Evolutionary conservation across 2,329 filamentous ascomycete species (phyloP).

Genomic region (Cladosporium sp.): DNA sequence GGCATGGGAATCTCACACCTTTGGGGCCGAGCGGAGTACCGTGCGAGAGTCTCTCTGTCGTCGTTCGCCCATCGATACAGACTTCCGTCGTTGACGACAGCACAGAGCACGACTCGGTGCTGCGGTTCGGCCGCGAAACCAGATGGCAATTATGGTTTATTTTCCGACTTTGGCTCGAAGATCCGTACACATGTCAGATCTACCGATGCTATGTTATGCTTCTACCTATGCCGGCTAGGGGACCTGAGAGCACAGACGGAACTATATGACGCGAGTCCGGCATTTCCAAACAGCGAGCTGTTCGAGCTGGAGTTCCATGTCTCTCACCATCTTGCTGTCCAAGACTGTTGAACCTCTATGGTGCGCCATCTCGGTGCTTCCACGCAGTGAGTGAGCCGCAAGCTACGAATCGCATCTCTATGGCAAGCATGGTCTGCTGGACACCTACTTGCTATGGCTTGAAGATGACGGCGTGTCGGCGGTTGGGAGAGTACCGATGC

Average conservation of each 20-base stretch:
- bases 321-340: not conserved
- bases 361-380: not conserved
- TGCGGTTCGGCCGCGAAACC: too few species aligned
- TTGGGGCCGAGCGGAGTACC: too few species aligned
- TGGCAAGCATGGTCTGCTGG: too few species aligned
- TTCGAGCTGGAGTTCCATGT: not conserved
- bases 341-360: not conserved
- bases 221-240: not conserved
- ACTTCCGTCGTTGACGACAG: not conserved
- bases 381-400: too few species aligned
- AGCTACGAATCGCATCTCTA: too few species aligned
- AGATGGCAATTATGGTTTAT: conserved; percentile 1
- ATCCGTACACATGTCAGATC: not conserved
- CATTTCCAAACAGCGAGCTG: not conserved
- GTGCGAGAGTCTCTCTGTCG: too few species aligned
- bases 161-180: conserved; percentile 10
- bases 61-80: not conserved
- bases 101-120: too few species aligned
- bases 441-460: too few species aligned
- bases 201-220: not conserved
- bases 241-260: not conserved
- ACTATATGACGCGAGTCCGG: not conserved
- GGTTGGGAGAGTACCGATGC: too few species aligned
- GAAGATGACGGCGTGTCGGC: too few species aligned
- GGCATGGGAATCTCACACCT: too few species aligned